Conservation (phyloP, 2,329 filamentous ascomycete species). For the Xylaria sp. region DNA sequence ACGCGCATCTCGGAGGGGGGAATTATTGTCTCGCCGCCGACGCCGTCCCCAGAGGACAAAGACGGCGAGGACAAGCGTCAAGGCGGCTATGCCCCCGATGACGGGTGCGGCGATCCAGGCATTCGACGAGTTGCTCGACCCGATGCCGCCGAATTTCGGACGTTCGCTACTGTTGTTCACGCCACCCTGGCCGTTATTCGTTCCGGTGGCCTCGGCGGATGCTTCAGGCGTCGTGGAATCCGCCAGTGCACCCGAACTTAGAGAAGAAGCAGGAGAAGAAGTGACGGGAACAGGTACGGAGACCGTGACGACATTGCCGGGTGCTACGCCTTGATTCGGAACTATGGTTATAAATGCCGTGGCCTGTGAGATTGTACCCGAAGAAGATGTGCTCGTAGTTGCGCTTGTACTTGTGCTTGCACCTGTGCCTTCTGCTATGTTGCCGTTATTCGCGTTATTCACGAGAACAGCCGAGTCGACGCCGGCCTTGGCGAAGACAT, state of each 20-base stretch:
- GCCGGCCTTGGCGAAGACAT: constrained; percentile 37
- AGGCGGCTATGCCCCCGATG: constrained; percentile 49
- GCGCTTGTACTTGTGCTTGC: not conserved
- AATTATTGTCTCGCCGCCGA: constrained; percentile 32
- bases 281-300: constrained; percentile 27
- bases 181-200: not conserved
- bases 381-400: not conserved
- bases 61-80: constrained; percentile 48
- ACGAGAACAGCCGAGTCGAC: constrained; percentile 45
- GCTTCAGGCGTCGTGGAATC: constrained; percentile 9
- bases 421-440: not conserved
- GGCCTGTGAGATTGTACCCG: constrained; percentile 1
- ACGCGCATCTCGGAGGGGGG: not conserved
- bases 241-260: constrained; percentile 21
- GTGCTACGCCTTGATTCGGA: not conserved
- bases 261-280: not conserved
- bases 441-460: constrained; percentile 1
- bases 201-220: constrained; percentile 3
- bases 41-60: constrained; percentile 49
- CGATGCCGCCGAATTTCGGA: constrained; percentile 5
- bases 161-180: constrained; percentile 1
- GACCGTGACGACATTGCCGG: constrained; percentile 18
- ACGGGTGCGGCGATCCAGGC: constrained; percentile 52
- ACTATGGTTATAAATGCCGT: constrained; percentile 17
- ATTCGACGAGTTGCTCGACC: constrained; percentile 32